Evolutionary conservation across 257 asterid genomes (phyloP).

Genomic region (Oldenlandia corymbosa): DNA sequence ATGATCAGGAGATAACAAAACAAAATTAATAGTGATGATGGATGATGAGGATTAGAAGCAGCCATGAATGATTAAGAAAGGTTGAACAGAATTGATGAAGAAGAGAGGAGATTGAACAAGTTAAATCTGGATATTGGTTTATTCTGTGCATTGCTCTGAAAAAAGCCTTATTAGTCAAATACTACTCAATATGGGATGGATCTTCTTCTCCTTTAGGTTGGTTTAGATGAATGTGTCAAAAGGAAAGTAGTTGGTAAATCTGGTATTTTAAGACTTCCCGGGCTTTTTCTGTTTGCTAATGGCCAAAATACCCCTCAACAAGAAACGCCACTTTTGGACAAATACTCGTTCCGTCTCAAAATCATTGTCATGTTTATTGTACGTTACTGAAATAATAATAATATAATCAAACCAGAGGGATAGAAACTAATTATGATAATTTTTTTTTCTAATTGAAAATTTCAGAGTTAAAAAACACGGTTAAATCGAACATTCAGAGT

Average conservation of each 20-base stretch:
- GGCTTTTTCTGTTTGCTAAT: neutral
- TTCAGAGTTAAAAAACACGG: too few relatives aligned
- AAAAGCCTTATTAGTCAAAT: slow-evolving; percentile 5
- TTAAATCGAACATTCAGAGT: neutral
- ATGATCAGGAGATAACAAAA: slow-evolving; percentile 24
- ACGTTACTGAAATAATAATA: too few relatives aligned
- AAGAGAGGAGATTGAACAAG: slow-evolving; percentile 18
- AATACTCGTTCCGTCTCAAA: too few relatives aligned
- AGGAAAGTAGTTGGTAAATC: slow-evolving; percentile 10
- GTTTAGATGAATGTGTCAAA: slow-evolving; percentile 10
- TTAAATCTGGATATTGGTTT: slow-evolving; percentile 14
- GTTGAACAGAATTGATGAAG: slow-evolving; percentile 17
- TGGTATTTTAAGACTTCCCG: slow-evolving; percentile 25
- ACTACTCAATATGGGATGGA: neutral
- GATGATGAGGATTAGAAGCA: slow-evolving; percentile 10
- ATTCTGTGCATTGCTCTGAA: slow-evolving; percentile 46
- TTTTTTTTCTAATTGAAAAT: too few relatives aligned
- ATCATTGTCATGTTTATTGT: too few relatives aligned
- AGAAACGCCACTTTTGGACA: too few relatives aligned
- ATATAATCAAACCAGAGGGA: too few relatives aligned
- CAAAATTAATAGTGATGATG: slow-evolving; percentile 17
- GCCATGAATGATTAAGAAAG: slow-evolving; percentile 46
- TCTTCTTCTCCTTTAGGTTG: neutral
- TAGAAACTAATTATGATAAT: too few relatives aligned
- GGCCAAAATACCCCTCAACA: too few relatives aligned